phyloP scores from a whole-genome alignment of 768 basidiomycete species.

The Suillus lakei region DNA sequence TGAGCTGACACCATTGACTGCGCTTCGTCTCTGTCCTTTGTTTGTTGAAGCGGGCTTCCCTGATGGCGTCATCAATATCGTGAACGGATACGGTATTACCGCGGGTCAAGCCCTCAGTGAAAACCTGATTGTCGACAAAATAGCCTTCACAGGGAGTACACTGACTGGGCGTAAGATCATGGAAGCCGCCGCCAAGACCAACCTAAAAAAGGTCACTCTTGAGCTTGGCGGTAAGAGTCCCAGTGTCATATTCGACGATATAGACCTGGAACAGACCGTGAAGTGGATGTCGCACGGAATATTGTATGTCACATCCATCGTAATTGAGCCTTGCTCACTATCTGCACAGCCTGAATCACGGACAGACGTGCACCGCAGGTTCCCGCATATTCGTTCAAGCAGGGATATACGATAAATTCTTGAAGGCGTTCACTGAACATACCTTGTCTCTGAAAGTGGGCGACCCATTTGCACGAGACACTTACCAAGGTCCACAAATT shows the following conservation, averaged over 20 bases:
- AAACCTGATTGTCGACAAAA: constrained; percentile 65
- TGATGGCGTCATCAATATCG: constrained; percentile 63
- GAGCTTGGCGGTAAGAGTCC: constrained; percentile 78
- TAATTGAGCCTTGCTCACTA: background rate
- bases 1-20: constrained; percentile 65
- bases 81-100: constrained; percentile 56
- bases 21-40: constrained; percentile 49
- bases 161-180: constrained; percentile 66
- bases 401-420: constrained; percentile 60
- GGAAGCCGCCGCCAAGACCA: constrained; percentile 63
- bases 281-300: constrained; percentile 63
- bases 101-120: constrained; percentile 61
- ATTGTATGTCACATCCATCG: constrained; percentile 45
- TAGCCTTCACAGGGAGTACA: constrained; percentile 77
- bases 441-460: constrained; percentile 42
- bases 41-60: constrained; percentile 65
- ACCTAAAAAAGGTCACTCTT: constrained; percentile 72
- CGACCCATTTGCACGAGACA: constrained; percentile 46
- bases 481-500: constrained; percentile 53
- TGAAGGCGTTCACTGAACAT: constrained; percentile 46
- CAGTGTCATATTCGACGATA: constrained; percentile 65
- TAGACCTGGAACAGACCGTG: constrained; percentile 61
- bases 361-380: constrained; percentile 57
- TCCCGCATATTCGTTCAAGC: constrained; percentile 64
- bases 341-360: constrained; percentile 37